Conservation (phyloP, 164 flowering plant species). For the Tinospora cordifolia region DNA sequence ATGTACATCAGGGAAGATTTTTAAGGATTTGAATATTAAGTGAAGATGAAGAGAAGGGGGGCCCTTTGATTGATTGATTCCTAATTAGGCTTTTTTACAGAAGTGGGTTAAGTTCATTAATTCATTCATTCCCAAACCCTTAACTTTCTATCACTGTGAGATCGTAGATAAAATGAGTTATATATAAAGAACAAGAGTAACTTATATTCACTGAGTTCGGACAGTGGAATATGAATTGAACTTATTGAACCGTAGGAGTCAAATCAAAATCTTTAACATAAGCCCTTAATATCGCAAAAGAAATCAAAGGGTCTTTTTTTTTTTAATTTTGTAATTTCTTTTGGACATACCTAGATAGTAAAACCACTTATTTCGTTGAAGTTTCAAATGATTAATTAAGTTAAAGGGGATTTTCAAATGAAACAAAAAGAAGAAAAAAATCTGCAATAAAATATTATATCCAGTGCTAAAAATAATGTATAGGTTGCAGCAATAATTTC, state of each 20-base stretch:
- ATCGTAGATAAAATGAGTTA: no score
- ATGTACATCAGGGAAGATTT: not conserved
- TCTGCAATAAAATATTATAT: not conserved
- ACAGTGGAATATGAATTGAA: not conserved
- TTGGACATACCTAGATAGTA: not conserved
- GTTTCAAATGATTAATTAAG: not conserved
- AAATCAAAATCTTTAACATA: constrained; percentile 6
- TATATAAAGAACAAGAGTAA: no score
- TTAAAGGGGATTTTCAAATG: not conserved
- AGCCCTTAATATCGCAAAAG: no score
- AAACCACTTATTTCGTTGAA: not conserved
- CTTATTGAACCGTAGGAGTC: not conserved
- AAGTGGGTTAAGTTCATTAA: constrained; percentile 12
- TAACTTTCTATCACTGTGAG: no score
- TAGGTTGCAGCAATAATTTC: constrained; percentile 2
- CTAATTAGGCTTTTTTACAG: not conserved
- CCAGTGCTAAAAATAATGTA: not conserved
- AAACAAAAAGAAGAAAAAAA: not conserved
- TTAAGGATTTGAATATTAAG: constrained; percentile 2
- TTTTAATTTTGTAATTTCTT: no score
- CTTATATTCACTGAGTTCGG: not conserved
- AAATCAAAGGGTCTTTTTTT: no score
- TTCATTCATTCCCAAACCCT: not conserved
- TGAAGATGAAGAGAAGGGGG: not conserved
- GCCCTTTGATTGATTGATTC: not conserved